Evolutionary conservation across 2,329 filamentous ascomycete species (phyloP), one percentile per base, ranked within the genome.

Genomic region (Colletotrichum orchidophilum): DNA sequence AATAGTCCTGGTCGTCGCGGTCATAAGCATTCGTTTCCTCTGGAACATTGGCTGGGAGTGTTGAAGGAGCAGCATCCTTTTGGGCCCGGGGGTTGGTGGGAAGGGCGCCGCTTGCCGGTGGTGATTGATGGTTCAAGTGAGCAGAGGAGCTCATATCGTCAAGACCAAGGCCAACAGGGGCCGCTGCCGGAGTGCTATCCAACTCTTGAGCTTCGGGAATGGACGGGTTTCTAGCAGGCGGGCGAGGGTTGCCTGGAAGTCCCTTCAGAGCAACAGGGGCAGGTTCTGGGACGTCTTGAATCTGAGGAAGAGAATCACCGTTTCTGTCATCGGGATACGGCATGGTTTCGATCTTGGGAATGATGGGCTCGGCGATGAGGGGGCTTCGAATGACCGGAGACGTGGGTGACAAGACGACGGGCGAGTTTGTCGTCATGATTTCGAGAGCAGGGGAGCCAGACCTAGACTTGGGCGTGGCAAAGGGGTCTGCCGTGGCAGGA

Each of bases 261-360:
- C 76, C 75, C 61, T 76, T 78, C 53, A 74, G 75, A 21, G 79
- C 81, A 18, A 79, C 78, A 9, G 78, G 77, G 27, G 80, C 75
- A n/a, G 83, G 83, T 58, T 81, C 77, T 71, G 82, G 80, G 27
- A 84, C 75, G 29, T 78, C 78, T 2, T 81, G 79, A 18, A 81
- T 80, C 50, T 75, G 72, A 29, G 74, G 66, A 21, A 76, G 72
- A 27, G 75, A 68, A 15, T 65, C 58, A 58, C 76, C 73, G 11
- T 76, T 31, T 4, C 76, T 75, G 27, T 81, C 78, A 50, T 82
- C 78, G 24, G 79, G 78, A 63, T 81, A 83, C n/a, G 78, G 78
- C 62, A 83, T 75, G 1, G 77, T 78, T 63, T 81, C 83, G 66
- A 84, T 81, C 66, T 83, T 80, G 4, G 83, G 81, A 27, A 84